Evolutionary conservation across 257 asterid species (phyloP).

Genomic region (Ligustrum vulgare): DNA sequence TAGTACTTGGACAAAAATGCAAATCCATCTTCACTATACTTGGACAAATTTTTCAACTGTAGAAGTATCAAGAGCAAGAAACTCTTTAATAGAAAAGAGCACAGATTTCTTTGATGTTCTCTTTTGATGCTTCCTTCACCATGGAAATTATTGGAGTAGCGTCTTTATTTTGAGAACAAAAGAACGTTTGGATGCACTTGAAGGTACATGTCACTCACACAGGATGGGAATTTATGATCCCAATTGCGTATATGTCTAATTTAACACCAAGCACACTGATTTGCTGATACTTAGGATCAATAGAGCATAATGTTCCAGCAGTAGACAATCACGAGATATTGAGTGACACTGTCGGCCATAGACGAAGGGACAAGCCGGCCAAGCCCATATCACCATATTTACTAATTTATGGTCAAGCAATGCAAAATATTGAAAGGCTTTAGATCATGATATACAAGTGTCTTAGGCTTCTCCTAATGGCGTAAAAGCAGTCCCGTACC

Average conservation of each 20-base stretch:
- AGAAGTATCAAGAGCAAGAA: too few relatives aligned
- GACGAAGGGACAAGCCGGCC: conserved; percentile 39
- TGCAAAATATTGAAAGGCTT: conserved; percentile 37
- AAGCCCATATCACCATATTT: conserved; percentile 38
- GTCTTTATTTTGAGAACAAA: too few relatives aligned
- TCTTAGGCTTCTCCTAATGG: conserved; percentile 37
- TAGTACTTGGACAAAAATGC: too few relatives aligned
- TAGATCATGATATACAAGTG: conserved; percentile 34
- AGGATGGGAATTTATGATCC: conserved; percentile 18
- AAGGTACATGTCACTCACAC: too few relatives aligned
- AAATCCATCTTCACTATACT: too few relatives aligned
- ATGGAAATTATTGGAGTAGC: too few relatives aligned
- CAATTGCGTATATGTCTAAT: conserved; percentile 38
- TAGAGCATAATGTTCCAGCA: conserved; percentile 38
- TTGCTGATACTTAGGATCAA: conserved; percentile 42
- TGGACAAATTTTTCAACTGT: too few relatives aligned
- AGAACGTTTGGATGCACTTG: too few relatives aligned
- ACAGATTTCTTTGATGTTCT: too few relatives aligned
- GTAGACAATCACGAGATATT: conserved; percentile 33
- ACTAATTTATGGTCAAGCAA: conserved; percentile 36
- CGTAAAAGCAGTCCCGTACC: conserved; percentile 32
- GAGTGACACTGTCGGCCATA: conserved; percentile 34
- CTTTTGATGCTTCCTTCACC: too few relatives aligned
- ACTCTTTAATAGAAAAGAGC: too few relatives aligned
- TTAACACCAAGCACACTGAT: conserved; percentile 42